A percentile compares a stretch with the other conserved stretches of the same genome.
Evolutionary conservation across 306 rosid species (phyloP).

Genomic region (Inga leiocalycina): DNA sequence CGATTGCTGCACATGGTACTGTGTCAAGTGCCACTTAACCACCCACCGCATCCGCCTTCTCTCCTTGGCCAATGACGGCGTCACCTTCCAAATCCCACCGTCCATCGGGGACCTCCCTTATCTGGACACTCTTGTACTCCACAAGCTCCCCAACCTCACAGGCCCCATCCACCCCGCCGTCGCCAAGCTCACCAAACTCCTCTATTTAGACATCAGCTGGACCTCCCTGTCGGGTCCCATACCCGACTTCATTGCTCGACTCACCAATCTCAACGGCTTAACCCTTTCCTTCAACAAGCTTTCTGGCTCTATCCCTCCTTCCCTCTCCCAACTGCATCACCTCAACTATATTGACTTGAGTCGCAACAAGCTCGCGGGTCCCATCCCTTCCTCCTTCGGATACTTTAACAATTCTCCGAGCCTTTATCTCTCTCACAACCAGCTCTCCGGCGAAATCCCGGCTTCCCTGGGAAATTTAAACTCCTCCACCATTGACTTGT

Average conservation of each 20-base stretch:
- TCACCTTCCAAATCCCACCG: not conserved
- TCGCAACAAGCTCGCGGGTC: not conserved
- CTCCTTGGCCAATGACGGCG: not conserved
- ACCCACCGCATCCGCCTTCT: not conserved
- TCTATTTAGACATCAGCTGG: not conserved
- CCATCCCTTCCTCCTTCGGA: not conserved
- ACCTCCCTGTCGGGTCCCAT: not conserved
- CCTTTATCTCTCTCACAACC: not conserved
- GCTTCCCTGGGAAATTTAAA: not conserved
- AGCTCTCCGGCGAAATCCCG: not conserved
- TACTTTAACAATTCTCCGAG: not conserved
- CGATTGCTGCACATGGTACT: not conserved
- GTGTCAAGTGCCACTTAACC: not conserved
- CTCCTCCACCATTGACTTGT: not conserved
- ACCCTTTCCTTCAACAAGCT: not conserved
- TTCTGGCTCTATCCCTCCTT: not conserved
- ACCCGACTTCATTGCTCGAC: not conserved
- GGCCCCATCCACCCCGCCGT: not conserved
- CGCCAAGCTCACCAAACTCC: not conserved
- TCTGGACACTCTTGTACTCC: not conserved
- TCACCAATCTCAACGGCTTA: not conserved
- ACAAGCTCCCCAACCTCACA: slow-evolving; percentile 3
- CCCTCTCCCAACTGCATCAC: not conserved
- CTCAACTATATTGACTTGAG: not conserved
- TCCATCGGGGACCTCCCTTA: not conserved